Percentiles rank a stretch among this genome's conserved stretches.
phyloP scores from a whole-genome alignment of 2,329 filamentous ascomycete species.

The Penicillium sumatraense region DNA sequence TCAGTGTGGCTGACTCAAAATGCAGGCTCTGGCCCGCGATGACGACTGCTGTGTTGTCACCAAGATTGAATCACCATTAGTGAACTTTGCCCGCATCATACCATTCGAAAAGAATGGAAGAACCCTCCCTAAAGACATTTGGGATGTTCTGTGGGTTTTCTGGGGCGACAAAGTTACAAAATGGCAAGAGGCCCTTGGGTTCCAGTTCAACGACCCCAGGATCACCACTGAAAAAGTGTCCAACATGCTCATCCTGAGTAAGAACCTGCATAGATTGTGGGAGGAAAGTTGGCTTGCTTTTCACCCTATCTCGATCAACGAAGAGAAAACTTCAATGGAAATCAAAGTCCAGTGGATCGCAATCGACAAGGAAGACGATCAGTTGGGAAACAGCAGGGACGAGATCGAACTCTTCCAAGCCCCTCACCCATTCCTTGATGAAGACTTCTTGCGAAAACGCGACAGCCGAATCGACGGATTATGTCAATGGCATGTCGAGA shows the following conservation, averaged over 20 bases:
- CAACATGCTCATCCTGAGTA: constrained; percentile 4
- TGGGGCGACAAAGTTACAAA: too few species aligned
- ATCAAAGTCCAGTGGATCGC: constrained; percentile 7
- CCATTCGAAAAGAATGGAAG: too few species aligned
- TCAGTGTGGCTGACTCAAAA: too few species aligned
- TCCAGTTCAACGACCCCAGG: too few species aligned
- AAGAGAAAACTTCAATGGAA: not conserved
- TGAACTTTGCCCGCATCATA: too few species aligned
- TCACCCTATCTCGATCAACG: not conserved
- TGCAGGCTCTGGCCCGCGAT: too few species aligned
- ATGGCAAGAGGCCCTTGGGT: too few species aligned
- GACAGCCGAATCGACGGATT: not conserved
- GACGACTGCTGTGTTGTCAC: too few species aligned
- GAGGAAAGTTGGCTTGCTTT: not conserved
- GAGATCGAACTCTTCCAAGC: too few species aligned
- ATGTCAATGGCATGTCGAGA: not conserved
- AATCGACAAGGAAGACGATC: not conserved
- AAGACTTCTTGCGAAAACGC: constrained; percentile 1
- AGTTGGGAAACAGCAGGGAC: not conserved
- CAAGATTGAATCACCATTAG: too few species aligned
- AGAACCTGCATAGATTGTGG: not conserved
- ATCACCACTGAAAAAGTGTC: not conserved
- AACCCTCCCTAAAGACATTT: too few species aligned
- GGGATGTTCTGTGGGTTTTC: too few species aligned
- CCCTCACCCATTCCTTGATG: not conserved